Evolutionary conservation across 768 basidiomycete species (phyloP).

Genomic region (Trametes sanguinea): DNA sequence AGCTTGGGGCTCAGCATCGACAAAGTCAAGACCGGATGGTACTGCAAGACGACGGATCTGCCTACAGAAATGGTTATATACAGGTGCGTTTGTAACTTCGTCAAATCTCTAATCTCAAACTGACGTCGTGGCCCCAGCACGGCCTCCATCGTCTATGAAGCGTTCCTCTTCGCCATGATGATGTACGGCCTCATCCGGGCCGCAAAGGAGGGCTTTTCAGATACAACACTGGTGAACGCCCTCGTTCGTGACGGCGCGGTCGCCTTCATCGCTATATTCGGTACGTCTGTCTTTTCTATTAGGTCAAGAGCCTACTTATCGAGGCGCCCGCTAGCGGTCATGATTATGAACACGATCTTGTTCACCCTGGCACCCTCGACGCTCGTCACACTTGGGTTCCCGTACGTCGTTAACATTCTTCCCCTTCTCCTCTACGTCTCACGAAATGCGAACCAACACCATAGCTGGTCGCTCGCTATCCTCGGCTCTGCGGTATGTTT

Average conservation of each 20-base stretch:
- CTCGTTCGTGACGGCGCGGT: constrained; percentile 32
- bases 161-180: constrained; percentile 30
- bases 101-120: neutral
- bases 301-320: too few relatives aligned
- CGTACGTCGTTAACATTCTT: neutral
- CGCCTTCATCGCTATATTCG: constrained; percentile 31
- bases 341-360: constrained; percentile 21
- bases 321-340: constrained; percentile 2
- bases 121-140: constrained; percentile 13
- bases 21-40: constrained; percentile 12
- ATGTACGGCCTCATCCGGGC: constrained; percentile 26
- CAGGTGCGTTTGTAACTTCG: constrained; percentile 8
- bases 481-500: constrained; percentile 17
- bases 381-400: constrained; percentile 18
- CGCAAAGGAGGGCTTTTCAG: constrained; percentile 26
- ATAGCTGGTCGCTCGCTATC: constrained; percentile 19
- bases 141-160: constrained; percentile 28
- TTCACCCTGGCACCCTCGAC: constrained; percentile 21
- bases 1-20: constrained; percentile 18
- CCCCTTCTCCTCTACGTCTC: too few relatives aligned
- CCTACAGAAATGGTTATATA: constrained; percentile 20
- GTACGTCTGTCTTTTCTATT: constrained; percentile 12
- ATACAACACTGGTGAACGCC: constrained; percentile 24
- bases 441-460: neutral
- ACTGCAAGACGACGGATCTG: constrained; percentile 13